These are phyloP conservation scores for Schoenoplectus tabernaemontani DNA, from an alignment of 202 grass and related monocot genomes.

Conservation along the genomic window DNA sequence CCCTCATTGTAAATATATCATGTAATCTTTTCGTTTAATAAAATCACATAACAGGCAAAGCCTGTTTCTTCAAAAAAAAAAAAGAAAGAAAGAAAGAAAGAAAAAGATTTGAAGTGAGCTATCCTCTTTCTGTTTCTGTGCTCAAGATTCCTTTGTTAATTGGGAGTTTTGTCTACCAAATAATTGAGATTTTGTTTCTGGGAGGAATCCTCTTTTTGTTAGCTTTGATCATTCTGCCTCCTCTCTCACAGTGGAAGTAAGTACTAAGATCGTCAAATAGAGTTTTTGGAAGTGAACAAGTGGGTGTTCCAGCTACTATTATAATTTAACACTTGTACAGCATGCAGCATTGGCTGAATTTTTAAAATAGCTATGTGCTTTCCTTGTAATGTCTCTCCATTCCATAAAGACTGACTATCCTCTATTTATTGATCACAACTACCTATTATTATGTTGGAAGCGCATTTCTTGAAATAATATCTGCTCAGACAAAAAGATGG, in stretches of 20 bases:
- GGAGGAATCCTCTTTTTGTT: background rate
- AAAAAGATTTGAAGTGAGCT: no score
- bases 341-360: conserved; percentile 1
- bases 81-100: no score
- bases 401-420: background rate
- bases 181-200: background rate
- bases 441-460: background rate
- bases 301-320: background rate
- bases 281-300: background rate
- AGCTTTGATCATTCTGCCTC: background rate
- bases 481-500: background rate
- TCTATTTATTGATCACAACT: conserved; percentile 7
- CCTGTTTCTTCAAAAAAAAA: no score
- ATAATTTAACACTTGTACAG: background rate
- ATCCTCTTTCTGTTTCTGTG: background rate
- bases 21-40: no score
- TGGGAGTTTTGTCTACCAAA: background rate
- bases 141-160: background rate
- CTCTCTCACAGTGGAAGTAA: background rate
- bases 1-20: no score
- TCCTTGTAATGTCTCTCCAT: background rate
- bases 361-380: background rate
- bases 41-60: no score
- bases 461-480: conserved; percentile 9
- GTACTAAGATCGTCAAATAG: background rate